These are phyloP conservation scores for Closterium sp. DNA, from an alignment of 139 green algal genomes.

Conservation along the genomic window DNA sequence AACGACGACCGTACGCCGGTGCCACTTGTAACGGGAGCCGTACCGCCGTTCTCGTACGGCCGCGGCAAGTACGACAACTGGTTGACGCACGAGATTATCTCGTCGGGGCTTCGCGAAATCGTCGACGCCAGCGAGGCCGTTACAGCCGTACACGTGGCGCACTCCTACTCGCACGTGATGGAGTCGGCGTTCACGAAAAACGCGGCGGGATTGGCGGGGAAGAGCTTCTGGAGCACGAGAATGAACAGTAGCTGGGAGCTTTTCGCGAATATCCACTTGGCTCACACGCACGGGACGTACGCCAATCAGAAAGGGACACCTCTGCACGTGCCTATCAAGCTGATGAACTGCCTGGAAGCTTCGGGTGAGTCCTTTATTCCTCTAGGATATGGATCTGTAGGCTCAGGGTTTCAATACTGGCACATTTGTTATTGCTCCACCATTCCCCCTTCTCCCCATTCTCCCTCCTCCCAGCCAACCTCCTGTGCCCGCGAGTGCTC, in stretches of 20 bases:
- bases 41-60: conserved; percentile 32
- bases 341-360: background rate
- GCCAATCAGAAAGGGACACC: conserved; percentile 37
- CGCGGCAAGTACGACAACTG: conserved; percentile 37
- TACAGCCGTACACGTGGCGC: conserved; percentile 8
- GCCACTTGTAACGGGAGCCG: background rate
- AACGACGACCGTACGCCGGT: conserved; percentile 4
- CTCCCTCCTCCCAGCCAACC: no score
- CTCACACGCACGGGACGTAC: conserved; percentile 17
- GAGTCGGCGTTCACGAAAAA: conserved; percentile 7
- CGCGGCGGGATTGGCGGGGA: background rate
- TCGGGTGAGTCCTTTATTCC: background rate
- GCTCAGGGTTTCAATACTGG: no score
- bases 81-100: conserved; percentile 8
- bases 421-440: no score
- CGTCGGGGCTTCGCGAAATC: background rate
- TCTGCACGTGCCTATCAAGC: conserved; percentile 12
- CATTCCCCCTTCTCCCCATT: no score
- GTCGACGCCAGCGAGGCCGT: conserved; percentile 13
- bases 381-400: no score
- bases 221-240: conserved; percentile 36
- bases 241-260: conserved; percentile 35
- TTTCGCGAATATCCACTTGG: conserved; percentile 29
- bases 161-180: conserved; percentile 12
- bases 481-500: background rate